phyloP scores from a whole-genome alignment of 1,284 basidiomycete species.

The Ceratobasidium sp. region DNA sequence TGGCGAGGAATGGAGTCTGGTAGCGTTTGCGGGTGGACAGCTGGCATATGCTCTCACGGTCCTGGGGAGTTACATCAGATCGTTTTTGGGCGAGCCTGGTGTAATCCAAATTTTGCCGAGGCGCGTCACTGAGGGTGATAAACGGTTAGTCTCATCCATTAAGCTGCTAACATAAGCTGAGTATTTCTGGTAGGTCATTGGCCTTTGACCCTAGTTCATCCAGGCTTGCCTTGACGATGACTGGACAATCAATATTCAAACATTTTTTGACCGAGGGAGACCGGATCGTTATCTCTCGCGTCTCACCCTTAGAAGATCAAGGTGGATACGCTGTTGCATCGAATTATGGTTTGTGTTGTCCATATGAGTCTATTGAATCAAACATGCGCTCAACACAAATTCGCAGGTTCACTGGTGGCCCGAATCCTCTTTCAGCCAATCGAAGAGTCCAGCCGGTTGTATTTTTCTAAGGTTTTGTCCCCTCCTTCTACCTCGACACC shows the following conservation, averaged over 20 bases:
- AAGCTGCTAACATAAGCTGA: too few relatives aligned
- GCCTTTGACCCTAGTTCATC: conserved; percentile 68
- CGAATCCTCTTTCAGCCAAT: conserved; percentile 93
- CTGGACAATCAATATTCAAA: conserved; percentile 89
- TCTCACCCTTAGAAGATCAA: conserved; percentile 87
- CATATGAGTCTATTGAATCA: neutral
- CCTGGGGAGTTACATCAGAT: conserved; percentile 56
- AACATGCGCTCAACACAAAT: conserved; percentile 37
- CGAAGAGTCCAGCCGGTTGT: conserved; percentile 89
- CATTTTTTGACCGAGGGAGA: conserved; percentile 97
- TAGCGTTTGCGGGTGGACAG: conserved; percentile 89
- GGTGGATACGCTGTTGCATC: conserved; percentile 95
- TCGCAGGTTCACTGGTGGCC: conserved; percentile 87
- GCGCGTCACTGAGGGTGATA: conserved; percentile 35
- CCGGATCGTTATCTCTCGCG: conserved; percentile 86
- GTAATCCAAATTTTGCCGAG: conserved; percentile 39
- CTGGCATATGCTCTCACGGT: conserved; percentile 73
- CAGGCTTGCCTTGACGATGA: conserved; percentile 82
- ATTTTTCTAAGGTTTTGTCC: conserved; percentile 82
- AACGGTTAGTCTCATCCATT: conserved; percentile 2
- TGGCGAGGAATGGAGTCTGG: conserved; percentile 73
- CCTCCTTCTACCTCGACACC: conserved; percentile 11
- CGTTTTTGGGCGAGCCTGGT: conserved; percentile 50
- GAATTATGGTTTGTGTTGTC: conserved; percentile 83
- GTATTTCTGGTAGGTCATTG: neutral